These are phyloP conservation scores for Lentinula boryana DNA, from an alignment of 768 basidiomycete species.

Conservation along the genomic window DNA sequence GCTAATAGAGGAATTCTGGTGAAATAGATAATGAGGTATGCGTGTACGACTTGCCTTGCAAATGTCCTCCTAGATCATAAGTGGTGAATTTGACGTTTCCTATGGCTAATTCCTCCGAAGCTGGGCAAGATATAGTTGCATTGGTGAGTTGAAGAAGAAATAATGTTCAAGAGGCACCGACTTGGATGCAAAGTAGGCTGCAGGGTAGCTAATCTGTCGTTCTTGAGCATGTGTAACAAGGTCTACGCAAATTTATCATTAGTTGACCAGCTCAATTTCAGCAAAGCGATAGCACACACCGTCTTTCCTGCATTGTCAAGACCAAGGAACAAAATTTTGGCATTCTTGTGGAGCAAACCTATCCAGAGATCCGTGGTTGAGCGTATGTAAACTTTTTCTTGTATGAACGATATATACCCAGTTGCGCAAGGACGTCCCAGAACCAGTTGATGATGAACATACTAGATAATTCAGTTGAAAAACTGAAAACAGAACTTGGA, in stretches of 20 bases:
- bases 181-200: slow-evolving; percentile 99
- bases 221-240: slow-evolving; percentile 98
- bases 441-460: slow-evolving; percentile 95
- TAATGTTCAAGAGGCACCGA: slow-evolving; percentile 28
- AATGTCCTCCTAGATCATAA: slow-evolving; percentile 96
- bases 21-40: background rate
- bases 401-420: slow-evolving; percentile 48
- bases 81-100: slow-evolving; percentile 99
- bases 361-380: slow-evolving; percentile 4
- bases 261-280: background rate
- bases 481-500: background rate
- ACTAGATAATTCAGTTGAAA: slow-evolving; percentile 6
- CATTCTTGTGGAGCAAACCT: slow-evolving; percentile 96
- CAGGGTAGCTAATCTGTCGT: slow-evolving; percentile 93
- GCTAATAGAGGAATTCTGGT: slow-evolving; percentile 36
- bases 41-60: slow-evolving; percentile 60
- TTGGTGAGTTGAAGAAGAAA: slow-evolving; percentile 1
- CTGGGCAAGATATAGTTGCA: slow-evolving; percentile 33
- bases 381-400: background rate
- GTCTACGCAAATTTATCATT: slow-evolving; percentile 47
- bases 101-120: slow-evolving; percentile 97
- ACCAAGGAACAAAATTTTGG: slow-evolving; percentile 98
- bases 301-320: slow-evolving; percentile 99
- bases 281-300: slow-evolving; percentile 36
- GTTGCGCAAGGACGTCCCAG: slow-evolving; percentile 90